A percentile compares a stretch with the other conserved stretches of the same genome.
phyloP scores from a whole-genome alignment of 805 yeast species.

The Starmerella sirachaensis region DNA sequence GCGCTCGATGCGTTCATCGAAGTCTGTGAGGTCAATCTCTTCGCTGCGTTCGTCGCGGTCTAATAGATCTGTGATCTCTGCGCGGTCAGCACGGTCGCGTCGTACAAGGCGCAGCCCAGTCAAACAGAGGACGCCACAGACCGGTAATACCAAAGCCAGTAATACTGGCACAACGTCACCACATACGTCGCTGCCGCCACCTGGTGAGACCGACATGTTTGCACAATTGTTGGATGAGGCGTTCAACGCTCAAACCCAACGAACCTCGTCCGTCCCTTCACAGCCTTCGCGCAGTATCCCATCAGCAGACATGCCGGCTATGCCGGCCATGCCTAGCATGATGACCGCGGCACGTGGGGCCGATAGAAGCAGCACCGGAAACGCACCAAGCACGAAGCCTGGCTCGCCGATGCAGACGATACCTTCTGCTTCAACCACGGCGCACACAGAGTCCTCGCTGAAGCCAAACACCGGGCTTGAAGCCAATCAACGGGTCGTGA shows the following conservation, averaged over 20 bases:
- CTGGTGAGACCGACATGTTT: slow-evolving; percentile 20
- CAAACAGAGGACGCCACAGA: slow-evolving; percentile 8
- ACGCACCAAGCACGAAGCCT: too few relatives aligned
- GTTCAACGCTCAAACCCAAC: too few relatives aligned
- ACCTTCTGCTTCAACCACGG: too few relatives aligned
- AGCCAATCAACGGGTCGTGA: background rate
- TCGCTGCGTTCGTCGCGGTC: slow-evolving; percentile 19
- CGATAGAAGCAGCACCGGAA: too few relatives aligned
- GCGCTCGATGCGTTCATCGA: slow-evolving; percentile 12
- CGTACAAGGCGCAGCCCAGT: slow-evolving; percentile 11
- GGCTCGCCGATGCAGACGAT: too few relatives aligned
- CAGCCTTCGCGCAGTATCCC: too few relatives aligned
- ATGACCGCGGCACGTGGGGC: too few relatives aligned
- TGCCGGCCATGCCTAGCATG: too few relatives aligned
- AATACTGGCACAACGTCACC: slow-evolving; percentile 6
- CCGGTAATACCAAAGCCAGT: background rate
- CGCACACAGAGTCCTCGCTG: background rate
- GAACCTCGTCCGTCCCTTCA: too few relatives aligned
- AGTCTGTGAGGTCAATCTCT: slow-evolving; percentile 16
- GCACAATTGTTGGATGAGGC: slow-evolving; percentile 28
- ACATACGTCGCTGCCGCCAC: background rate
- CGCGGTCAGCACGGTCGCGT: slow-evolving; percentile 11
- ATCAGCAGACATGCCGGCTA: too few relatives aligned
- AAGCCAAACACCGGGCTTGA: background rate
- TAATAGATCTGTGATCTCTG: slow-evolving; percentile 13